Percentiles rank a stretch among this genome's conserved stretches.
phyloP scores from a whole-genome alignment of 139 green algal genomes.

The Protoeuglena noctilucae region DNA sequence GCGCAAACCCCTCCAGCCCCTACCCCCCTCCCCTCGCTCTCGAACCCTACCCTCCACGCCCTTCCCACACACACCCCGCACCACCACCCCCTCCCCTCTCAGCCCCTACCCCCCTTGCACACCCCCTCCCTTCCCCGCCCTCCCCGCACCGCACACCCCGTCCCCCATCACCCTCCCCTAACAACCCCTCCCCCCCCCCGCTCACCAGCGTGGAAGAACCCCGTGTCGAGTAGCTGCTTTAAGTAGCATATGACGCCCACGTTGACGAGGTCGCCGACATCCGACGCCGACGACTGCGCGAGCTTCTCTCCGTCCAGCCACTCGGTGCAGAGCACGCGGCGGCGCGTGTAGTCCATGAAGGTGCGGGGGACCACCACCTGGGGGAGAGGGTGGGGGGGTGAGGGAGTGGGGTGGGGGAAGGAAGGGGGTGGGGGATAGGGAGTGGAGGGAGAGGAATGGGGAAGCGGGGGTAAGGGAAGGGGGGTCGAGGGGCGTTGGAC shows the following conservation, averaged over 20 bases:
- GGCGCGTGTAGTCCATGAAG: constrained; percentile 55
- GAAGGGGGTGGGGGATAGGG: background rate
- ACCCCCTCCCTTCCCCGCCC: too few relatives aligned
- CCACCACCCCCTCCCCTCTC: too few relatives aligned
- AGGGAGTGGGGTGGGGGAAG: background rate
- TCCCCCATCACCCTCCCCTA: too few relatives aligned
- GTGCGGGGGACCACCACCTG: constrained; percentile 87
- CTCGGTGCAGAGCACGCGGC: constrained; percentile 54
- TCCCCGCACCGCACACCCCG: too few relatives aligned
- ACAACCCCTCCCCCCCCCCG: too few relatives aligned
- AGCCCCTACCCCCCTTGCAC: too few relatives aligned
- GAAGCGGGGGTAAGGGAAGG: too few relatives aligned
- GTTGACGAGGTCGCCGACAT: constrained; percentile 87
- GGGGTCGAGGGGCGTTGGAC: too few relatives aligned
- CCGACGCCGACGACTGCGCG: constrained; percentile 53
- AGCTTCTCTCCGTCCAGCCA: constrained; percentile 82
- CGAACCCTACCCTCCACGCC: too few relatives aligned
- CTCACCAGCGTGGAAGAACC: constrained; percentile 34
- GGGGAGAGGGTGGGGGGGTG: background rate
- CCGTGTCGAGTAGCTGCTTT: constrained; percentile 86
- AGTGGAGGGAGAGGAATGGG: background rate
- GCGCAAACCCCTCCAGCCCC: too few relatives aligned
- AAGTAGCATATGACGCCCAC: constrained; percentile 96
- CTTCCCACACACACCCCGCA: too few relatives aligned
- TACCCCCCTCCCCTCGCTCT: too few relatives aligned